A percentile compares a stretch with the other conserved stretches of the same genome.
Evolutionary conservation across 192 early-diverging fungal genomes (phyloP).

Genomic region (Coemansia sp.): DNA sequence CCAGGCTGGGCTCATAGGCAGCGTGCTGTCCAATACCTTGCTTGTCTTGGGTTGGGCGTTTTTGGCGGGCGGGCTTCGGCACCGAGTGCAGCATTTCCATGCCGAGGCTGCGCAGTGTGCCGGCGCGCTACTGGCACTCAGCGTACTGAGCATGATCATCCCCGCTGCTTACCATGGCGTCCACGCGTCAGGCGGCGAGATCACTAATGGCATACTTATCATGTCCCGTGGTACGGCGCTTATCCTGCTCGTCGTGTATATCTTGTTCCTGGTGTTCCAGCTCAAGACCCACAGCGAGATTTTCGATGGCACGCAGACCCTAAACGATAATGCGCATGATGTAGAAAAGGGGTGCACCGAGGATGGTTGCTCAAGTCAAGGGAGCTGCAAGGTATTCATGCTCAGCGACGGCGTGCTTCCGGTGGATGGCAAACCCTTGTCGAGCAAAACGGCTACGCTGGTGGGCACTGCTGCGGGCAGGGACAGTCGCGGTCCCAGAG

Average conservation of each 20-base stretch:
- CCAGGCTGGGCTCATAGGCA: conserved; percentile 80
- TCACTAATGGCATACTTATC: conserved; percentile 55
- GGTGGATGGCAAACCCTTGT: not conserved
- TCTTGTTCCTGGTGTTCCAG: conserved; percentile 78
- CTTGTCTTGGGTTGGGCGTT: conserved; percentile 88
- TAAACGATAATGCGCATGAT: not conserved
- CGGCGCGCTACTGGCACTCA: conserved; percentile 62
- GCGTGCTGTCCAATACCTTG: conserved; percentile 88
- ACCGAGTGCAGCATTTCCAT: conserved; percentile 66
- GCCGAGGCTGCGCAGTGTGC: conserved; percentile 71
- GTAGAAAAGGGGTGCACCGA: not conserved
- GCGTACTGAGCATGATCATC: conserved; percentile 64
- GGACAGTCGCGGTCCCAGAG: not conserved
- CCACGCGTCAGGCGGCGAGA: conserved; percentile 45
- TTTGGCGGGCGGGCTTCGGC: conserved; percentile 72
- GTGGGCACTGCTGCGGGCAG: not conserved
- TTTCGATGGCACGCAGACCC: conserved; percentile 44
- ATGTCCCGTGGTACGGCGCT: conserved; percentile 68
- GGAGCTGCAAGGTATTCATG: not conserved
- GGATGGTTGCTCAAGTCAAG: not conserved
- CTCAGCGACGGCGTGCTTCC: not conserved
- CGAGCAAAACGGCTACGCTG: conserved; percentile 5
- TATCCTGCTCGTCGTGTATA: conserved; percentile 65
- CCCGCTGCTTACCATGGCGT: conserved; percentile 69
- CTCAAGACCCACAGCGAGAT: conserved; percentile 75